Percentiles rank a stretch among this genome's conserved stretches.
phyloP scores from a whole-genome alignment of 1,284 basidiomycete species.

The Amylostereum areolatum region DNA sequence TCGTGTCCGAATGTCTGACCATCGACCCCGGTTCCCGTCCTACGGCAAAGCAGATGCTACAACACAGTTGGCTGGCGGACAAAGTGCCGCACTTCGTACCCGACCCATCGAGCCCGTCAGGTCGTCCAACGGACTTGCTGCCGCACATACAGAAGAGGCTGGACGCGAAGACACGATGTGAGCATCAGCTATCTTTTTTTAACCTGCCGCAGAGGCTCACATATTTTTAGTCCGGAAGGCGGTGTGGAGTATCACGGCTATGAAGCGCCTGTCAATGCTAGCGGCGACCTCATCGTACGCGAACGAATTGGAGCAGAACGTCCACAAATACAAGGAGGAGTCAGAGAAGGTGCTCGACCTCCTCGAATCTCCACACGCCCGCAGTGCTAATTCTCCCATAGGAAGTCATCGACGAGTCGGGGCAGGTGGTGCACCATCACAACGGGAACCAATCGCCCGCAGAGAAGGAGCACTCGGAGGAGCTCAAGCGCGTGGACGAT shows the following conservation, averaged over 20 bases:
- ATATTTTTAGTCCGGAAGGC: constrained; percentile 71
- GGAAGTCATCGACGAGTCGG: constrained; percentile 24
- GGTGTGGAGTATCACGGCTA: constrained; percentile 79
- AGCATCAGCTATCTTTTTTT: constrained; percentile 23
- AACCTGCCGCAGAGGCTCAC: constrained; percentile 1
- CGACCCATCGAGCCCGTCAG: constrained; percentile 50
- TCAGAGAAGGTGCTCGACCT: constrained; percentile 55
- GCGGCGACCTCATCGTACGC: constrained; percentile 37
- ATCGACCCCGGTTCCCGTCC: constrained; percentile 75
- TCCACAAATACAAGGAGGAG: constrained; percentile 75
- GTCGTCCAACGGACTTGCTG: constrained; percentile 74
- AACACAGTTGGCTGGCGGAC: constrained; percentile 78
- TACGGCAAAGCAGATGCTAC: constrained; percentile 65
- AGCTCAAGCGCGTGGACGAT: constrained; percentile 23
- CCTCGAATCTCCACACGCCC: background rate
- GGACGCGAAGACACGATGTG: constrained; percentile 83
- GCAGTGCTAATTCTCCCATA: background rate
- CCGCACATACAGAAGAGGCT: constrained; percentile 87
- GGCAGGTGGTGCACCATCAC: constrained; percentile 46
- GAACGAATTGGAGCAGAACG: constrained; percentile 52
- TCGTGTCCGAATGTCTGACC: constrained; percentile 79
- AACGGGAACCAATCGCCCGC: constrained; percentile 15
- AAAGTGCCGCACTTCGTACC: constrained; percentile 65
- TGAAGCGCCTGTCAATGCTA: constrained; percentile 69
- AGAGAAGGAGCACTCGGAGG: constrained; percentile 13